Percentiles rank a stretch among this genome's conserved stretches.
Conservation (phyloP, 768 basidiomycete species). For the Chalciporus pseudorubinellus region DNA sequence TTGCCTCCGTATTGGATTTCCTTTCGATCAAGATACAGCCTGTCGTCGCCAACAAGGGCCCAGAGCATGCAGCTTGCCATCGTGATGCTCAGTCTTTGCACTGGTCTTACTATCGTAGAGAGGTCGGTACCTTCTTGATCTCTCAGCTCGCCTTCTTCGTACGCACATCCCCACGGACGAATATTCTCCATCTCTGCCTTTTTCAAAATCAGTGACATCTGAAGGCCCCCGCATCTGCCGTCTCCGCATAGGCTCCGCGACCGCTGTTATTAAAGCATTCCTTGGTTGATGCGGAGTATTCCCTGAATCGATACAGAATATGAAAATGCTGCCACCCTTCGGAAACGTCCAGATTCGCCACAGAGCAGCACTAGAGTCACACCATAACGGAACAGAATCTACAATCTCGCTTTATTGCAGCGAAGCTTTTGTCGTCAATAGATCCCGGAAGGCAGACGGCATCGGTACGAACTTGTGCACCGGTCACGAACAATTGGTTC, state of each 20-base stretch:
- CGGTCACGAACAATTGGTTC: neutral
- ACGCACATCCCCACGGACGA: neutral
- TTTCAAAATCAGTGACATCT: neutral
- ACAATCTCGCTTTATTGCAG: neutral
- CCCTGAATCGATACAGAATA: neutral
- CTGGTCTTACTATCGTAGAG: neutral
- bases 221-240: neutral
- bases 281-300: neutral
- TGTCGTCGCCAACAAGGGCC: neutral
- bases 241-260: neutral
- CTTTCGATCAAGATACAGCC: neutral
- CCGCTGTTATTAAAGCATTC: neutral
- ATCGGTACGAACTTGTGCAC: too few species aligned
- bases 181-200: neutral
- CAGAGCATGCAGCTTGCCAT: neutral
- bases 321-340: neutral
- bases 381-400: neutral
- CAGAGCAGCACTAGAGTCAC: neutral
- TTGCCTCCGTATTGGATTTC: neutral
- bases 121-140: neutral
- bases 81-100: neutral
- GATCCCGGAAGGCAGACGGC: neutral
- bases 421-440: neutral
- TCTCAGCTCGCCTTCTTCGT: neutral
- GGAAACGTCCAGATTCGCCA: neutral